Base-by-base conservation (phyloP, 768 basidiomycete species). In the Amylocystis lapponica region DNA sequence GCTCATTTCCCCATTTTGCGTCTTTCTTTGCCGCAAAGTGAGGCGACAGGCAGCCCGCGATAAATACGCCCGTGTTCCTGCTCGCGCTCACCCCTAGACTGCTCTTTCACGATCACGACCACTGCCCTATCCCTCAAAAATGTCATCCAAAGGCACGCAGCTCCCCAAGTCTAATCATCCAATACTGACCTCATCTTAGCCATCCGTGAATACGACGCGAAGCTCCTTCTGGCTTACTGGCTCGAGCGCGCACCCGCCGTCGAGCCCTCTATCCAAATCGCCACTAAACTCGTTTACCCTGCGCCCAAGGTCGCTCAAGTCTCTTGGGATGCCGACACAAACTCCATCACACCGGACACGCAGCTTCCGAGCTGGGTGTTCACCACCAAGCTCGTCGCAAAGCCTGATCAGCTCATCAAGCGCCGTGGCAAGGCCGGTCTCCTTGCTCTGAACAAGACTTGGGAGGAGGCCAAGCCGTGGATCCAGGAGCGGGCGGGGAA, bases 341-440 rank as follows among this genome's bases (percentile, higher is more conserved):
- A 72, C 39, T 56, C 74, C 2, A 70, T 81, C 66, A 79, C 79
- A 1, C 67, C 78, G 27, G 80, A 81, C 44, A 70, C 60, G 29
- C 66, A 72, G 47, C 67, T 92, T 23, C 88, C 88, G 13, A 66
- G 74, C 55, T 93, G 89, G 90, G 85, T 93, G 27, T 82, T 79
- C 69, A 79, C 74, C 53, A 79, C 68, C 53, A 89, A 90, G 74
- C 88, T 95, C 64, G 93, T 96, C 58, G 93, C 83, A 14, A 96
- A 96, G 72, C 93, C 93, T 20, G 93, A 95, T 71, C 93, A 96
- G 71, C 85, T 98, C 67, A 98, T 98, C 81, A 99, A 98, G 75
- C 87, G 96, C 52, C 88, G 96, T 49, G 96, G 96, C 59, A 99
- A 99, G 78, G 92, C 92, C 17, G 96, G 96, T 52, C 78, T 99